Conservation (phyloP, 2,329 filamentous ascomycete species). For the Sclerotinia trifoliorum region DNA sequence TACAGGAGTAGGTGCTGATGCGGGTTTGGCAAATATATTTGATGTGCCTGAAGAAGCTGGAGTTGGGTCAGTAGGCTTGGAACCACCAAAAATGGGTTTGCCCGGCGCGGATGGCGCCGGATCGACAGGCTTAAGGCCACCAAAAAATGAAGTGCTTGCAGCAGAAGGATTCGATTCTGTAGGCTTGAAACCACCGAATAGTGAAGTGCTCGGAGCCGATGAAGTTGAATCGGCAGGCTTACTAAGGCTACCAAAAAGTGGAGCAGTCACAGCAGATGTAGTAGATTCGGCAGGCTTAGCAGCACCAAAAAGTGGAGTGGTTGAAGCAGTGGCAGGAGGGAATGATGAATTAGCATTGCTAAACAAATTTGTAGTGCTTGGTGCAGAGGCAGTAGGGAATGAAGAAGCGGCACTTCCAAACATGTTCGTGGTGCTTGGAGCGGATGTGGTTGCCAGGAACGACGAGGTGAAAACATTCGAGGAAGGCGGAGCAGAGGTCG, state of each 20-base stretch:
- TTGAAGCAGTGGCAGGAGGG: conserved; percentile 15
- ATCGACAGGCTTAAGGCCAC: not conserved
- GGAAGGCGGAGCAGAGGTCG: conserved; percentile 10
- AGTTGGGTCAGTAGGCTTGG: not conserved
- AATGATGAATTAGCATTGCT: conserved; percentile 22
- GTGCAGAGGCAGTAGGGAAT: conserved; percentile 16
- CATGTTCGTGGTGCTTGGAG: conserved; percentile 15
- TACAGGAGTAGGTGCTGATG: not conserved
- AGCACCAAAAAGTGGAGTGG: conserved; percentile 14
- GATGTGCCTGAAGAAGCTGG: conserved; percentile 1
- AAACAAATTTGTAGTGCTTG: conserved; percentile 23
- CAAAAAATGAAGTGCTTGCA: not conserved
- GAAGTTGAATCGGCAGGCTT: not conserved
- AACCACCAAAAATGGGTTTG: not conserved
- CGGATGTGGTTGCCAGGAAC: conserved; percentile 17
- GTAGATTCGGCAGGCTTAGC: conserved; percentile 7
- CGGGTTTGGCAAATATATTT: not conserved
- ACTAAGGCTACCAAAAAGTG: not conserved
- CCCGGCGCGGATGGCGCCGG: not conserved
- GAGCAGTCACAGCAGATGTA: not conserved
- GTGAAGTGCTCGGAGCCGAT: not conserved
- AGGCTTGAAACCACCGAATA: not conserved
- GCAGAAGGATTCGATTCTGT: not conserved
- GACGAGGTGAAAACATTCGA: not conserved
- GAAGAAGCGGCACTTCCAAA: conserved; percentile 20